Evolutionary conservation across 371 early-diverging fungal genomes (phyloP).

Genomic region (Mortierella sp.): DNA sequence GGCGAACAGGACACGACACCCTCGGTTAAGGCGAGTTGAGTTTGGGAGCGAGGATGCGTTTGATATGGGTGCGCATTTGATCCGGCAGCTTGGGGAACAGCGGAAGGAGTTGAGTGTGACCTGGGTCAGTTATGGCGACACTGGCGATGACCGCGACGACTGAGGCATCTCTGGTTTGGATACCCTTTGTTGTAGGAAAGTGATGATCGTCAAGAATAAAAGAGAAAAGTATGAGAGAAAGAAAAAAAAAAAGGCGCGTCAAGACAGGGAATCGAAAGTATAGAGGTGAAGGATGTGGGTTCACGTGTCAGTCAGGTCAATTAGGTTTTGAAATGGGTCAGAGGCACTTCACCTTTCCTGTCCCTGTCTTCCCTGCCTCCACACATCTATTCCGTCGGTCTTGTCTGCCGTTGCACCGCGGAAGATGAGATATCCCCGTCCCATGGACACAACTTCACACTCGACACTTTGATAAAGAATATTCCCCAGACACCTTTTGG

Average conservation of each 20-base stretch:
- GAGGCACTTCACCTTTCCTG: not conserved
- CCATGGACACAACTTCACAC: not conserved
- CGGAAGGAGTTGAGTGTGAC: slow-evolving; percentile 28
- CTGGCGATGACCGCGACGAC: slow-evolving; percentile 43
- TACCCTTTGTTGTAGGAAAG: not conserved
- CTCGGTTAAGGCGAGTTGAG: slow-evolving; percentile 30
- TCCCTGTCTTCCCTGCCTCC: not conserved
- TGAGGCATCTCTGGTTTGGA: slow-evolving; percentile 5
- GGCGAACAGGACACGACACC: slow-evolving; percentile 32
- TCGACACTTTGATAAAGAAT: not conserved
- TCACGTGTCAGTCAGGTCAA: not conserved
- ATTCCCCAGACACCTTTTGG: not conserved
- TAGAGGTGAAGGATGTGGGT: not conserved
- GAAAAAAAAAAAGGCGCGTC: not conserved
- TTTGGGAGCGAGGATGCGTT: slow-evolving; percentile 53
- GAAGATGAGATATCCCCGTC: not conserved
- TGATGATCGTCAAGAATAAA: not conserved
- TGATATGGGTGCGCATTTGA: slow-evolving; percentile 30
- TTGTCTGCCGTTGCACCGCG: slow-evolving; percentile 8
- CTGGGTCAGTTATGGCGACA: slow-evolving; percentile 42
- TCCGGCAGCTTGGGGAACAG: slow-evolving; percentile 10
- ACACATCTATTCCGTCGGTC: not conserved
- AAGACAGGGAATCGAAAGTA: not conserved
- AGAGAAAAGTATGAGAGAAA: not conserved
- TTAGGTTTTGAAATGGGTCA: not conserved